These are phyloP conservation scores for Puccinia horiana DNA, from an alignment of 1,284 basidiomycete genomes.

Conservation along the genomic window DNA sequence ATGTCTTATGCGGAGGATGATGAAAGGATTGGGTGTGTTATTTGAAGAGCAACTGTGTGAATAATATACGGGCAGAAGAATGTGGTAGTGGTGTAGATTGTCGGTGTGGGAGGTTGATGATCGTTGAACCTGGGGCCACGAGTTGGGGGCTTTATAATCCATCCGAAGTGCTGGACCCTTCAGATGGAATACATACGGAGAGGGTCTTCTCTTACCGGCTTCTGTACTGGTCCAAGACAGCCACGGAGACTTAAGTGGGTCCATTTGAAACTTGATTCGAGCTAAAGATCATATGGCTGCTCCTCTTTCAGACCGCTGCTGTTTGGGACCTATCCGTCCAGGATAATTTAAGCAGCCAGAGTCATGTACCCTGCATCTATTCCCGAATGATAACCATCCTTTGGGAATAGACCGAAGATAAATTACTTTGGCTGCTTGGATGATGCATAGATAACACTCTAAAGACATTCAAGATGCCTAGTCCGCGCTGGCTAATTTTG, in stretches of 20 bases:
- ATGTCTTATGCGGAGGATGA: too few relatives aligned
- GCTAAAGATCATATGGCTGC: neutral
- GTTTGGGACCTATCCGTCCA: neutral
- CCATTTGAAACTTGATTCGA: neutral
- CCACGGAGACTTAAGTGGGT: neutral
- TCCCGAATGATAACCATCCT: neutral
- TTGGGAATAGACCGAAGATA: neutral
- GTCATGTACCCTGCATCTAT: neutral
- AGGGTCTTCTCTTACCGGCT: neutral
- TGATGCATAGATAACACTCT: neutral
- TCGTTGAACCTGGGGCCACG: neutral
- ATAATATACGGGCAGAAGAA: neutral
- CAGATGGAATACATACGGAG: neutral
- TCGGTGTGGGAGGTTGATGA: neutral
- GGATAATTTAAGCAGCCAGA: neutral
- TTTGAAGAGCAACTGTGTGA: neutral
- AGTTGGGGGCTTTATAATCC: neutral
- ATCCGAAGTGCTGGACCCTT: neutral
- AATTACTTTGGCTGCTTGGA: neutral
- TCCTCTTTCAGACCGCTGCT: neutral
- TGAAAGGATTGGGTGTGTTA: too few relatives aligned
- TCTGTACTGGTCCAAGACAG: neutral
- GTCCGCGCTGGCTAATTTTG: neutral
- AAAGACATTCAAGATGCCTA: neutral
- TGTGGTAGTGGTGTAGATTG: neutral